These are phyloP conservation scores for Agaricus sinodeliciosus DNA, from an alignment of 768 basidiomycete genomes.

Conservation along the genomic window DNA sequence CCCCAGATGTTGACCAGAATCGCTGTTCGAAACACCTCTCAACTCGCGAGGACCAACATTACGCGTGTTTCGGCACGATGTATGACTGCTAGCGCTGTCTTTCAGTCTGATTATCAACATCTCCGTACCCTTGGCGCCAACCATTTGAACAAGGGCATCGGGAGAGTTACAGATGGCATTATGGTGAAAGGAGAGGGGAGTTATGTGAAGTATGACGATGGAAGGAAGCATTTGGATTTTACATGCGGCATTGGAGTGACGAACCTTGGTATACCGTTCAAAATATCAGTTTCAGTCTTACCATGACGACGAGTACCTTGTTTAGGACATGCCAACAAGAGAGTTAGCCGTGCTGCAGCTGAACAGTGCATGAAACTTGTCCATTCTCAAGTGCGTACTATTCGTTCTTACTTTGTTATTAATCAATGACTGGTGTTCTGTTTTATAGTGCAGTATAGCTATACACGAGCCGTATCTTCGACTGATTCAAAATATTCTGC, in stretches of 20 bases:
- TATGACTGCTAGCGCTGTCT: not conserved
- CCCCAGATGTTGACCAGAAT: not conserved
- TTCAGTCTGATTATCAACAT: constrained; percentile 12
- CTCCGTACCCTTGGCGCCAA: constrained; percentile 34
- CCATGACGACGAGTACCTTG: not conserved
- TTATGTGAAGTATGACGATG: constrained; percentile 68
- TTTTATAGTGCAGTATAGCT: constrained; percentile 73
- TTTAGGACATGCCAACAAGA: constrained; percentile 82
- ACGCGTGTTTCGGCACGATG: not conserved
- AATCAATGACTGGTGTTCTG: not conserved
- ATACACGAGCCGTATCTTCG: constrained; percentile 82
- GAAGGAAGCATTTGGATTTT: constrained; percentile 74
- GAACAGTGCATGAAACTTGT: constrained; percentile 79
- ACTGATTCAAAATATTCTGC: constrained; percentile 79
- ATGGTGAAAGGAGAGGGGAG: constrained; percentile 68
- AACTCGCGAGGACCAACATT: not conserved
- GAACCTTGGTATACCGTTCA: constrained; percentile 53
- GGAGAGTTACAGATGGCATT: constrained; percentile 43
- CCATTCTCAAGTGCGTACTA: constrained; percentile 61
- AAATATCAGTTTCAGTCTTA: not conserved
- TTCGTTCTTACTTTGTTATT: not conserved
- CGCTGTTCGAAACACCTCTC: not conserved
- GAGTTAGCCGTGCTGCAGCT: constrained; percentile 82
- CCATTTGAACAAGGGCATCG: constrained; percentile 42
- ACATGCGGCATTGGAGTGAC: constrained; percentile 87